These are phyloP conservation scores for Paraphoma sp. DNA, from an alignment of 2,329 filamentous ascomycete species.

Conservation along the genomic window DNA sequence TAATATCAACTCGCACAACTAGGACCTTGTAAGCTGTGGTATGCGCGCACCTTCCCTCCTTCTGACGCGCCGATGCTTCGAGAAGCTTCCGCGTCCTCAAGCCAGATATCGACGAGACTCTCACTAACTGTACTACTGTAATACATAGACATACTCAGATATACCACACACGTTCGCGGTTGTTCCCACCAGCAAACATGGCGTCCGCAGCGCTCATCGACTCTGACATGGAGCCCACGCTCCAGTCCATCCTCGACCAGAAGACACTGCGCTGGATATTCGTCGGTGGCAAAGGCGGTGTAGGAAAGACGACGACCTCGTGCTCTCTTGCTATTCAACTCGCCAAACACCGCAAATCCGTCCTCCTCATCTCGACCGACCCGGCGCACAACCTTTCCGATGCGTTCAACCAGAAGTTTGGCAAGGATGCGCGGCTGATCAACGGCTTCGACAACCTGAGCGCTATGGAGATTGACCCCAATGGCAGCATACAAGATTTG, in stretches of 20 bases:
- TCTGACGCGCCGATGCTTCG: constrained; percentile 17
- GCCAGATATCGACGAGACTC: not conserved
- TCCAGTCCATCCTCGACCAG: constrained; percentile 94
- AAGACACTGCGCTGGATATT: constrained; percentile 98
- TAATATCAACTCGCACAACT: not conserved
- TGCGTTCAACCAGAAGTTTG: constrained; percentile 98
- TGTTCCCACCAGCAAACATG: constrained; percentile 34
- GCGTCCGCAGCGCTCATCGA: constrained; percentile 44
- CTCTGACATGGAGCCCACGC: constrained; percentile 86
- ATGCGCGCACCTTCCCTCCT: not conserved
- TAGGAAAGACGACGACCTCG: constrained; percentile 99
- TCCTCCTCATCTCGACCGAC: constrained; percentile 97
- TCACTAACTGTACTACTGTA: too few species aligned
- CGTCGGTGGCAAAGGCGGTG: constrained; percentile 96
- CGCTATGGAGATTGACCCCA: constrained; percentile 99
- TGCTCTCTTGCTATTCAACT: constrained; percentile 98
- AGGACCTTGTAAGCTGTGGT: not conserved
- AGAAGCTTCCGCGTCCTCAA: constrained; percentile 12
- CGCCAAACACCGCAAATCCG: constrained; percentile 90
- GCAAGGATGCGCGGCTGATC: constrained; percentile 93
- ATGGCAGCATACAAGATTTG: constrained; percentile 95
- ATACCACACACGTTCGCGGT: not conserved
- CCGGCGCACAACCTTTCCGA: constrained; percentile 98
- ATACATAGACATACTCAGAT: not conserved
- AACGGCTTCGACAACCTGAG: constrained; percentile 93